phyloP scores from a whole-genome alignment of 495 filamentous ascomycete species.

The Penicillium roqueforti region DNA sequence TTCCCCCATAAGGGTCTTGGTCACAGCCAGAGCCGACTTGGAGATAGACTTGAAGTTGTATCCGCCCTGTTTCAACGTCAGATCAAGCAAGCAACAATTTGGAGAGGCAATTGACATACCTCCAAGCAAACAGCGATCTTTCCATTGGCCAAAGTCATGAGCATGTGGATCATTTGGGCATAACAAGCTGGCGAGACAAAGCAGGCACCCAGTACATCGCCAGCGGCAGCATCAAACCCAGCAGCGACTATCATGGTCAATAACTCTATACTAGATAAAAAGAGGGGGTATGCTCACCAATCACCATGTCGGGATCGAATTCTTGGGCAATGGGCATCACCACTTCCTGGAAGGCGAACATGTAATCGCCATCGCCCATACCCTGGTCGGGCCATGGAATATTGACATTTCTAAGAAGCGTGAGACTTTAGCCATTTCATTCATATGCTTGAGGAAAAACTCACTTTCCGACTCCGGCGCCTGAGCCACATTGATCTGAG shows the following conservation, averaged over 20 bases:
- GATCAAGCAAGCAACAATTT: not conserved
- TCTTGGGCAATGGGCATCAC: conserved; percentile 96
- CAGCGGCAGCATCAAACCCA: conserved; percentile 92
- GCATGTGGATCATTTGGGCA: conserved; percentile 98
- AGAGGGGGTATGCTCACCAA: conserved; percentile 45
- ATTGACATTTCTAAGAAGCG: conserved; percentile 73
- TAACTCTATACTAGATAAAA: not conserved
- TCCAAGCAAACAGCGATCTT: conserved; percentile 90
- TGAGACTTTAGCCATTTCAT: not conserved
- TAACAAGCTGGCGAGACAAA: conserved; percentile 88
- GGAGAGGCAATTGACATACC: conserved; percentile 30
- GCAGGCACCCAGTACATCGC: conserved; percentile 88
- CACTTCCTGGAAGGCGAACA: conserved; percentile 90
- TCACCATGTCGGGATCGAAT: conserved; percentile 91
- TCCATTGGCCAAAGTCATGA: conserved; percentile 90
- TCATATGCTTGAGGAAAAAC: conserved; percentile 4
- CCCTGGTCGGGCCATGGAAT: conserved; percentile 89
- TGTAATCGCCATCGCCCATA: conserved; percentile 96
- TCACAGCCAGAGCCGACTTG: conserved; percentile 85
- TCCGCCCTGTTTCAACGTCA: conserved; percentile 55
- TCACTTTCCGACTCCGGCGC: conserved; percentile 65
- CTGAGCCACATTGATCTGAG: conserved; percentile 69
- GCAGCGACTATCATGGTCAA: conserved; percentile 61
- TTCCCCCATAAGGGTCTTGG: conserved; percentile 89
- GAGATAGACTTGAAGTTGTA: conserved; percentile 94